These are phyloP conservation scores for Alternaria sp. DNA, from an alignment of 2,329 filamentous ascomycete species.

Conservation along the genomic window DNA sequence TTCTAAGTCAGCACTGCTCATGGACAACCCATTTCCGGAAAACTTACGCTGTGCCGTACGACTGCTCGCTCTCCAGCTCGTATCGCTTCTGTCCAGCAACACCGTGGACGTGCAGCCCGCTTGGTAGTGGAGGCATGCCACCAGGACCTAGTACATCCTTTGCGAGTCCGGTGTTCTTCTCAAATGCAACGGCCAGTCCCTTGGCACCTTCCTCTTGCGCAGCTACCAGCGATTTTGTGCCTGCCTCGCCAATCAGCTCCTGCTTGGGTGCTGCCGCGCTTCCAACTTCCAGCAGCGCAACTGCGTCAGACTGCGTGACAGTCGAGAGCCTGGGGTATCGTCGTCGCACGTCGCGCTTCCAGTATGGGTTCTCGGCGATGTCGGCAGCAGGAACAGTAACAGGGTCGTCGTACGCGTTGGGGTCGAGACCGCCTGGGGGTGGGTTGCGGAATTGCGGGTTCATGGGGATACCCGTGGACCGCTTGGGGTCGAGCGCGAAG, in stretches of 20 bases:
- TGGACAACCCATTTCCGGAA: background rate
- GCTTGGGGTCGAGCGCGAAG: constrained; percentile 83
- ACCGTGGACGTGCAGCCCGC: constrained; percentile 65
- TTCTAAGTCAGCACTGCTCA: constrained; percentile 22
- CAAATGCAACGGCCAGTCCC: constrained; percentile 75
- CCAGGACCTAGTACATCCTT: constrained; percentile 73
- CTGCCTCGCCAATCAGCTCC: constrained; percentile 78
- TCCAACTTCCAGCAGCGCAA: constrained; percentile 84
- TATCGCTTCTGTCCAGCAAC: constrained; percentile 73
- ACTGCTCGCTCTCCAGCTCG: constrained; percentile 72
- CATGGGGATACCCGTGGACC: constrained; percentile 89
- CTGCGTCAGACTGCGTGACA: constrained; percentile 84
- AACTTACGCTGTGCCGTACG: constrained; percentile 65
- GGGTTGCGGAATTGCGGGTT: constrained; percentile 94
- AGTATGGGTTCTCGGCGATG: constrained; percentile 92
- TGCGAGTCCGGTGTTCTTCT: constrained; percentile 66
- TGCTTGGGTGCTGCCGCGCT: constrained; percentile 83
- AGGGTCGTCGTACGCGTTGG: constrained; percentile 78
- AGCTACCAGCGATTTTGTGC: constrained; percentile 76
- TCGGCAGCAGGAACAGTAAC: constrained; percentile 86
- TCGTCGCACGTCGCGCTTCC: constrained; percentile 90
- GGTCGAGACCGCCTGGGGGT: constrained; percentile 76
- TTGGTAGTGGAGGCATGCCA: constrained; percentile 87
- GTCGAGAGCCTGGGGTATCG: constrained; percentile 82
- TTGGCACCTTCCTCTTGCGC: constrained; percentile 78